Conservation (phyloP, 2,329 filamentous ascomycete species). For the Byssochlamys sp. region DNA sequence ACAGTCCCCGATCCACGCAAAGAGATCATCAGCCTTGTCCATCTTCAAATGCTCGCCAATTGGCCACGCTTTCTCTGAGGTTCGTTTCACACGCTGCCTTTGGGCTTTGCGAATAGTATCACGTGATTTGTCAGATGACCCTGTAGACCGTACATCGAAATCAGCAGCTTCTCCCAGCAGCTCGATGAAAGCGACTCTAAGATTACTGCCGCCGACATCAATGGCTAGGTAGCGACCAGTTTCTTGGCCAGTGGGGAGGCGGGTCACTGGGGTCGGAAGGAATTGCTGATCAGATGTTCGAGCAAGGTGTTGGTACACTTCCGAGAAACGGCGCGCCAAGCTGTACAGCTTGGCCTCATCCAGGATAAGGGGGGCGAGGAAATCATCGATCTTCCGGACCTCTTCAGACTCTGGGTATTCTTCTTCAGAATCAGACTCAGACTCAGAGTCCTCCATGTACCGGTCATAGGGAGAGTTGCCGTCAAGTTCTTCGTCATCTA, state of each 20-base stretch:
- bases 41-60: constrained; percentile 47
- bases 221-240: constrained; percentile 48
- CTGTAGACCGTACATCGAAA: constrained; percentile 20
- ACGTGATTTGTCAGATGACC: constrained; percentile 29
- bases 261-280: constrained; percentile 38
- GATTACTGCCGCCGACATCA: constrained; percentile 48
- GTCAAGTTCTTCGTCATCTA: constrained; percentile 3
- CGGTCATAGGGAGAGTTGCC: background rate
- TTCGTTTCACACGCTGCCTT: constrained; percentile 37
- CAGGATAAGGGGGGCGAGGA: constrained; percentile 31
- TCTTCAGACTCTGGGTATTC: constrained; percentile 22
- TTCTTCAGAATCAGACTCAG: constrained; percentile 16
- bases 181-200: constrained; percentile 49
- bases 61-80: constrained; percentile 44
- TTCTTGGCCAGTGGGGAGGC: constrained; percentile 42
- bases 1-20: constrained; percentile 70
- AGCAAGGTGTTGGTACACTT: constrained; percentile 36
- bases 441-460: constrained; percentile 23
- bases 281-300: constrained; percentile 39
- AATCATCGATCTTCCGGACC: constrained; percentile 30
- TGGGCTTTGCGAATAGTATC: constrained; percentile 39
- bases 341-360: constrained; percentile 36
- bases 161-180: constrained; percentile 37
- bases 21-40: constrained; percentile 64
- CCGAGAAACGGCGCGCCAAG: constrained; percentile 37